A percentile compares a stretch with the other conserved stretches of the same genome.
Conservation (phyloP, 345 rosid genomes). For the Hypericum perforatum region DNA sequence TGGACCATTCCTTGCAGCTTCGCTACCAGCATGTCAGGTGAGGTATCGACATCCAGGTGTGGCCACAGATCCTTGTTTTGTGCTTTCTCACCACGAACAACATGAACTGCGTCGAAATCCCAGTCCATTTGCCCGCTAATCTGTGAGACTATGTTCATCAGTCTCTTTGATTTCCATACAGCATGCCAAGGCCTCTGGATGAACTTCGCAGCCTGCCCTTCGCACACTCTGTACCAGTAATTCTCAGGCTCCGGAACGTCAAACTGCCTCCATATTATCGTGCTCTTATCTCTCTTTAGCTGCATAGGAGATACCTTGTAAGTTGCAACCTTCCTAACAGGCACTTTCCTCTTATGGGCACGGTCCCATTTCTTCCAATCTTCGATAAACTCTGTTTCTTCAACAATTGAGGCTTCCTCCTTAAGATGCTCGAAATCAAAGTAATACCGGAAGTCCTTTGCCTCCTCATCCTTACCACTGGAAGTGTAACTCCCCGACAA, state of each 20-base stretch:
- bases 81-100: slow-evolving; percentile 87
- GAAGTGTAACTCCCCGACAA: slow-evolving; percentile 53
- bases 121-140: slow-evolving; percentile 90
- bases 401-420: slow-evolving; percentile 63
- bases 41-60: slow-evolving; percentile 69
- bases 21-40: slow-evolving; percentile 55
- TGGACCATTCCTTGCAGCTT: slow-evolving; percentile 54
- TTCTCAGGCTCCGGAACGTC: slow-evolving; percentile 79
- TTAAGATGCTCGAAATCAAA: slow-evolving; percentile 92
- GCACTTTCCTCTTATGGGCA: slow-evolving; percentile 57
- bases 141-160: slow-evolving; percentile 81
- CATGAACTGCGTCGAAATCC: slow-evolving; percentile 86
- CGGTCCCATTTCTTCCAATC: slow-evolving; percentile 87
- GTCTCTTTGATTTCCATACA: slow-evolving; percentile 85
- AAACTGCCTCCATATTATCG: slow-evolving; percentile 81
- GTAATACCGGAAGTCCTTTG: slow-evolving; percentile 77
- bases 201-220: slow-evolving; percentile 66
- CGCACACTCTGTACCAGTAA: slow-evolving; percentile 92
- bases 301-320: slow-evolving; percentile 59
- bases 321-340: slow-evolving; percentile 61
- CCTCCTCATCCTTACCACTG: slow-evolving; percentile 65
- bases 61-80: slow-evolving; percentile 82
- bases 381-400: slow-evolving; percentile 64
- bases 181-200: slow-evolving; percentile 80
- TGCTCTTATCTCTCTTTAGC: slow-evolving; percentile 66